These are phyloP conservation scores for Marchantia polymorpha DNA, from an alignment of 225 moss, liverwort and hornwort genomes.

Conservation along the genomic window DNA sequence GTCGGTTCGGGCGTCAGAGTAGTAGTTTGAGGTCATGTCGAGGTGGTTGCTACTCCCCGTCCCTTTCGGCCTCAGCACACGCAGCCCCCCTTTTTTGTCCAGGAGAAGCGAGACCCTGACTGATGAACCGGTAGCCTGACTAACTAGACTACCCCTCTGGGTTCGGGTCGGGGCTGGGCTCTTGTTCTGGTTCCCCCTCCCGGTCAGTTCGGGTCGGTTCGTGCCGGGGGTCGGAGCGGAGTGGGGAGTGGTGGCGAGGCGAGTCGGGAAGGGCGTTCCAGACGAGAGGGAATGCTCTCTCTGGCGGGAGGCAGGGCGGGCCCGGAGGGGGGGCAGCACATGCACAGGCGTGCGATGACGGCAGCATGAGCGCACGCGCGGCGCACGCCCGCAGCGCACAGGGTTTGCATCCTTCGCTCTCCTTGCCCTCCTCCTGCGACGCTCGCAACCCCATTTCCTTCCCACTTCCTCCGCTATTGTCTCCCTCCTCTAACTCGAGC, in stretches of 20 bases:
- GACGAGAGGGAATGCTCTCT: background rate
- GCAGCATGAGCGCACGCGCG: conserved; percentile 23
- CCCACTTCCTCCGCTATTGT: conserved; percentile 7
- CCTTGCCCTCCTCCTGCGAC: conserved; percentile 1
- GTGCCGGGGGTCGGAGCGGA: background rate
- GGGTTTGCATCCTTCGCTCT: conserved; percentile 8
- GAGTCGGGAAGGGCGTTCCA: background rate
- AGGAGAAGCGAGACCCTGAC: background rate
- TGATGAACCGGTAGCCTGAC: background rate
- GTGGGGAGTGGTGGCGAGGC: too few species aligned
- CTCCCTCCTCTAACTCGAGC: conserved; percentile 14
- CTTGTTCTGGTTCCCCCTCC: background rate
- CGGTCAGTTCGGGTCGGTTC: conserved; percentile 8
- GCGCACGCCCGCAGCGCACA: conserved; percentile 22
- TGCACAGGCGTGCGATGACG: conserved; percentile 24
- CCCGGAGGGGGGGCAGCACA: conserved; percentile 21
- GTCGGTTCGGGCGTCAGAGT: background rate
- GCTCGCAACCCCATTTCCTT: background rate
- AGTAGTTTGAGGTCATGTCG: background rate
- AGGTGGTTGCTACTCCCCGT: background rate
- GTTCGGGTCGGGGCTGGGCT: background rate
- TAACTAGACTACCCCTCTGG: background rate
- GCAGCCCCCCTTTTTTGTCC: background rate
- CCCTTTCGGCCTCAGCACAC: background rate
- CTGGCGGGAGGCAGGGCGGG: conserved; percentile 18